These are phyloP conservation scores for Lachancea sp. DNA, from an alignment of 805 yeast species.

Conservation along the genomic window DNA sequence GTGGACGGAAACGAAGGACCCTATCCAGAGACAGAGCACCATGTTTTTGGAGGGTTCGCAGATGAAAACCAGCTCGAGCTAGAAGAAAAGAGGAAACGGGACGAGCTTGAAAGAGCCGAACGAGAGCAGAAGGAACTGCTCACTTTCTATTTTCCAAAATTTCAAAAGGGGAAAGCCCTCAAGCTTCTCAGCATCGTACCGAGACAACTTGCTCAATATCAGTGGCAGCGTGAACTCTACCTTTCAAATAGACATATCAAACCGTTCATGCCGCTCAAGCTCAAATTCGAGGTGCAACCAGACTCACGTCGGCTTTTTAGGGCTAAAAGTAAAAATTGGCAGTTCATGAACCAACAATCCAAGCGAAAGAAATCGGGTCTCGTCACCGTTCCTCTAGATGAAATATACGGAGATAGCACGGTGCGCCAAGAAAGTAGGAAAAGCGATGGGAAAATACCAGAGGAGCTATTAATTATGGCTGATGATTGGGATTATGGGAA, in stretches of 20 bases:
- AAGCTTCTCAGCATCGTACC: slow-evolving; percentile 54
- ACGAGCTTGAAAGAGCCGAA: slow-evolving; percentile 18
- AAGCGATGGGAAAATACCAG: slow-evolving; percentile 33
- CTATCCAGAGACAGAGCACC: slow-evolving; percentile 9
- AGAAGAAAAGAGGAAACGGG: slow-evolving; percentile 10
- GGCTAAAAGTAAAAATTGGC: slow-evolving; percentile 13
- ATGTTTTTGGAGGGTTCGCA: slow-evolving; percentile 8
- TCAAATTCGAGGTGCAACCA: slow-evolving; percentile 46
- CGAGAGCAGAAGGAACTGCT: slow-evolving; percentile 35
- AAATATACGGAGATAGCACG: slow-evolving; percentile 14
- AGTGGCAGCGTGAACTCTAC: slow-evolving; percentile 35
- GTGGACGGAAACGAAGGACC: slow-evolving; percentile 3
- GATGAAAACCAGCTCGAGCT: slow-evolving; percentile 15
- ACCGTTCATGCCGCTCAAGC: slow-evolving; percentile 45
- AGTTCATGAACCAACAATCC: not conserved
- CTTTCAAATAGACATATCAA: slow-evolving; percentile 27
- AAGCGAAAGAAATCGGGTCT: slow-evolving; percentile 17
- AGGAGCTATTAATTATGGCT: slow-evolving; percentile 57
- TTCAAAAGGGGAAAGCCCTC: slow-evolving; percentile 42
- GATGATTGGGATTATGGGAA: slow-evolving; percentile 74
- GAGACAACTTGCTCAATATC: slow-evolving; percentile 39
- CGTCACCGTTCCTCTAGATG: slow-evolving; percentile 18
- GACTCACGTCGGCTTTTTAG: slow-evolving; percentile 48
- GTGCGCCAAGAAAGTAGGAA: slow-evolving; percentile 14
- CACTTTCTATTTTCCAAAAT: slow-evolving; percentile 48